These are phyloP conservation scores for Ceriops decandra DNA, from an alignment of 345 rosid species.

Conservation along the genomic window DNA sequence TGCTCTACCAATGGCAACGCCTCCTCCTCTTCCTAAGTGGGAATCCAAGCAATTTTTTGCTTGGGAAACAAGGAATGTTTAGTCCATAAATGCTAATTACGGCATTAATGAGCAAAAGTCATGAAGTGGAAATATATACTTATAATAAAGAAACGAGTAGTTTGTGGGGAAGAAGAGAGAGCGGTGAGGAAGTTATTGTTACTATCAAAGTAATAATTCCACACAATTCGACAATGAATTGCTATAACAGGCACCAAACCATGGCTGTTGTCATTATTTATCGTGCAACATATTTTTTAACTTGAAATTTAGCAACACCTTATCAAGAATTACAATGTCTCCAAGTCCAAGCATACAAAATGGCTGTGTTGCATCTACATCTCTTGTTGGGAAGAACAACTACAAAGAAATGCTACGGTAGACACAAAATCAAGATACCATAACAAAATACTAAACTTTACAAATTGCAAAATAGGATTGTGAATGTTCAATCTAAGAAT, in stretches of 20 bases:
- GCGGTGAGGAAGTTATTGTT: too few relatives aligned
- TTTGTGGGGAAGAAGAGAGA: too few relatives aligned
- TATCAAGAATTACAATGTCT: constrained; percentile 97
- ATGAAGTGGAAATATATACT: too few relatives aligned
- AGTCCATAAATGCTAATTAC: not conserved
- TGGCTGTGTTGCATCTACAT: constrained; percentile 48
- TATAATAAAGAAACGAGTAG: too few relatives aligned
- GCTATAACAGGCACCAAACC: too few relatives aligned
- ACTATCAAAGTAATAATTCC: not conserved
- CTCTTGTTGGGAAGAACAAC: constrained; percentile 92
- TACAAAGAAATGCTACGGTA: constrained; percentile 23
- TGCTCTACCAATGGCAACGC: constrained; percentile 59
- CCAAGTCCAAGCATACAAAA: constrained; percentile 99
- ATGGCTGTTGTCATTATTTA: too few relatives aligned
- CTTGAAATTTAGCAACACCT: constrained; percentile 8
- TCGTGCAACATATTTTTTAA: not conserved
- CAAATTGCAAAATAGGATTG: not conserved
- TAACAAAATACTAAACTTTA: not conserved
- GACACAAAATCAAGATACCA: not conserved
- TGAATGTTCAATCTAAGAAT: constrained; percentile 4
- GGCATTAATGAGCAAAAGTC: too few relatives aligned
- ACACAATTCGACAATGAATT: not conserved
- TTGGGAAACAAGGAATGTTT: constrained; percentile 33
- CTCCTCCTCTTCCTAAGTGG: constrained; percentile 65
- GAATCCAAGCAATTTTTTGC: constrained; percentile 63